Base-by-base conservation (phyloP, 2,329 filamentous ascomycete species). In the Atkinsonella texensis region DNA sequence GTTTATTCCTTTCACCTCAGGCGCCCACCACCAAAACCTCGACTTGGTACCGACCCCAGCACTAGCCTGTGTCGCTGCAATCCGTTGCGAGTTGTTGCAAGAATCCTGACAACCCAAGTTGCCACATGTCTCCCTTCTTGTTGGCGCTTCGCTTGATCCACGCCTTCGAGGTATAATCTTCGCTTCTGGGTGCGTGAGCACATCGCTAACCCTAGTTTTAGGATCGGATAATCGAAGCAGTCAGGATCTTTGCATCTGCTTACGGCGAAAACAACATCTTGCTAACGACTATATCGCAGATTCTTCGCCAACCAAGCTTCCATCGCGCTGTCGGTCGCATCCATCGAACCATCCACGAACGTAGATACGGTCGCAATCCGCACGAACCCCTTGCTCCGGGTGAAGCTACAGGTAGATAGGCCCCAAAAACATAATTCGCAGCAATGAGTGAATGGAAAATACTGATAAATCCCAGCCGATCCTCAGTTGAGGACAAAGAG, bases 321-420 rank as follows among this genome's bases (percentile, higher is more conserved):
- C 76, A 79, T 55, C 70, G 70, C 54, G 70, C 69, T 3, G 76
- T 80, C 40, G 72, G 73, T 8, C 68, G 70, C n/a, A 74, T 80
- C 35, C 76, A 80, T 53, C 69, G 70, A 13, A 66, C 62, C 3
- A 69, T 80, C 39, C 63, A 80, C 57, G 74, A 79, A 54, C 61
- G 64, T 17, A 68, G 69, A 44, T 56, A 79, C 54, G 76, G 76
- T 10, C 70, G 73, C 23, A 67, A 75, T 50, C 75, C 76, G 0
- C 65, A 71, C 55, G 73, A 77, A 48, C 76, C 76, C 7, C 55
- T 79, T 10, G 68, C 69, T 0, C 74, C 68, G 1, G 77, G 76
- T 44, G 73, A 80, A 58, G 76, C 76, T 2, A 77, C 75, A 33
- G 70, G 73, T 74, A 63, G 5, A 62, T 4, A 18, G n/a, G n/a